These are phyloP conservation scores for Moesziomyces globuligerus DNA, from an alignment of 1,284 basidiomycete genomes.

Conservation along the genomic window DNA sequence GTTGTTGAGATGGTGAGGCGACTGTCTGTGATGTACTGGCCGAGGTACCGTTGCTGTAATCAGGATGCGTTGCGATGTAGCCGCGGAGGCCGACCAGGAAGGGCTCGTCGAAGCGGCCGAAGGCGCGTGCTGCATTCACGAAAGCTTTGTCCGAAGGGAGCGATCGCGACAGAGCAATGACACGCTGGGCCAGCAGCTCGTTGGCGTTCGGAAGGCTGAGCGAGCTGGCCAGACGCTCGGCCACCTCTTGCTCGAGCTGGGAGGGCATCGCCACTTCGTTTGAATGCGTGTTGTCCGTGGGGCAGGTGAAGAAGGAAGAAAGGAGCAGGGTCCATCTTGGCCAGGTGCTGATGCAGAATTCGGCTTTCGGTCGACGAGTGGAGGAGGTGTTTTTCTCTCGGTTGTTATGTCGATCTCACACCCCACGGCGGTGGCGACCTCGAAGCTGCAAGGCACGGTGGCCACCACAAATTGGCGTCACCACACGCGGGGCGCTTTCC, in stretches of 20 bases:
- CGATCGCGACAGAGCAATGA: constrained; percentile 55
- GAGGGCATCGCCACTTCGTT: constrained; percentile 11
- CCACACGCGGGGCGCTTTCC: no score
- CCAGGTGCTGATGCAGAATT: background rate
- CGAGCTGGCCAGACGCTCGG: constrained; percentile 19
- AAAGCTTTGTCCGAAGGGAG: constrained; percentile 49
- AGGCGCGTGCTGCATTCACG: constrained; percentile 76
- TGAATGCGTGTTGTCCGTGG: background rate
- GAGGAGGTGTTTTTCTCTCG: no score
- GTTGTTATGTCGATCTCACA: constrained; percentile 2
- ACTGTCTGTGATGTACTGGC: constrained; percentile 15
- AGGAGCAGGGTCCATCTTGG: constrained; percentile 4
- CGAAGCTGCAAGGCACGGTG: no score
- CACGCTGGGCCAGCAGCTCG: constrained; percentile 51
- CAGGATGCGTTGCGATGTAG: constrained; percentile 34
- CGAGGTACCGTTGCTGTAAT: background rate
- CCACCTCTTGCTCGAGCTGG: constrained; percentile 37
- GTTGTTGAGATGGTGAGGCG: constrained; percentile 24
- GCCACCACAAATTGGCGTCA: constrained; percentile 1
- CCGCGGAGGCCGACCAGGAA: constrained; percentile 72
- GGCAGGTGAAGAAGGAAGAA: background rate
- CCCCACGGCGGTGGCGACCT: constrained; percentile 1
- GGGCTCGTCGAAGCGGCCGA: constrained; percentile 83
- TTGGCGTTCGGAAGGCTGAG: constrained; percentile 47
- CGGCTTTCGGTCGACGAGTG: constrained; percentile 1